Evolutionary conservation across 2,329 filamentous ascomycete species (phyloP), one percentile per base, ranked within the genome.

Genomic region (Calcarisporium arbuscula): DNA sequence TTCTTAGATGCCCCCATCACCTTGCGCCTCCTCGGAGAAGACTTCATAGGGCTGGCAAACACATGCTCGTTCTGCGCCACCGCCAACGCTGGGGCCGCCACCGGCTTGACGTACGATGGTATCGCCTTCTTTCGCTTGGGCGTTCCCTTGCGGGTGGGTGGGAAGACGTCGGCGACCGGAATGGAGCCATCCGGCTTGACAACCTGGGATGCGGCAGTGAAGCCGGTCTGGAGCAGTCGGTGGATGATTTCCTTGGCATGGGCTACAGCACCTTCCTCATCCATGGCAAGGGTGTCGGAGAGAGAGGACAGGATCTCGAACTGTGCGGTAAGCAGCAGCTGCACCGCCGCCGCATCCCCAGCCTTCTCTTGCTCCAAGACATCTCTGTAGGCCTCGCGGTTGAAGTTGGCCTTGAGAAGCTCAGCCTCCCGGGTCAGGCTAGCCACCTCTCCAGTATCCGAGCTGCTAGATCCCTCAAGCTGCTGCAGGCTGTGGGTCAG

Each of bases 291-390:
- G 17, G 92, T 85, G 45, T 86, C 84, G 35, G 82, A 79, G 35
- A 98, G 74, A 1, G 88, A 86, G 5, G 85, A 70, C 41, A 96
- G 75, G 3, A 89, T 90, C 50, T 95, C 89, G 48, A 98, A 94
- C 51, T 96, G 90, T 10, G 90, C 86, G 34, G 84, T 82, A 9
- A 96, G 74, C 35, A 98, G 72, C 32, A 85, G 75, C 58, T 95
- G 89, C 51, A 95, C 71, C 45, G 85, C 77, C 14, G 75, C 77
- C 15, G 81, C 77, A 53, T 95, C 88, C 10, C 82, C 83, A 18
- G 74, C 70, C 61, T 82, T 90, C 43, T 96, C 89, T 50, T 92
- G 80, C 35, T 96, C 88, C 9, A 88, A 59, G 15, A 95, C 76
- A 34, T 86, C 80, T 10, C 74, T 66, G 44, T 90, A 76, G 2